phyloP scores from a whole-genome alignment of 805 yeast genomes.

The Zygosaccharomyces pseudorouxii region DNA sequence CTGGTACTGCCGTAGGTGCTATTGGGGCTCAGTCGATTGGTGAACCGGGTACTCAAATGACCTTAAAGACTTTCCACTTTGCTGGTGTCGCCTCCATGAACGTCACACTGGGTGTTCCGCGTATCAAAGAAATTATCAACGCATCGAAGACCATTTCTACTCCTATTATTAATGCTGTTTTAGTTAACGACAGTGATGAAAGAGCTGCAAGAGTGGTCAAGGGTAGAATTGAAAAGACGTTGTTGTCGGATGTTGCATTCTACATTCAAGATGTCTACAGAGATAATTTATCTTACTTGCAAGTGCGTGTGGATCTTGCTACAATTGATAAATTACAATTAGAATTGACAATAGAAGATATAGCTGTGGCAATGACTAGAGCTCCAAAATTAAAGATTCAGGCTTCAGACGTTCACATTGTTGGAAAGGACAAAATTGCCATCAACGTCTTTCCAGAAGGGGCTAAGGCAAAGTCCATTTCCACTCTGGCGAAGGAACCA shows the following conservation, averaged over 20 bases:
- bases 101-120: constrained; percentile 98
- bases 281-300: constrained; percentile 69
- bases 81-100: constrained; percentile 99
- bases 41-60: constrained; percentile 99
- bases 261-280: constrained; percentile 92
- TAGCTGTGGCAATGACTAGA: constrained; percentile 70
- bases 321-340: constrained; percentile 88
- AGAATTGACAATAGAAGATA: constrained; percentile 80
- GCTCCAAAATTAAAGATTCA: constrained; percentile 89
- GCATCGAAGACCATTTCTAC: constrained; percentile 94
- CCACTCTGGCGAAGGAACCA: constrained; percentile 40
- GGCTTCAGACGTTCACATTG: constrained; percentile 62
- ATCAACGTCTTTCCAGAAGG: constrained; percentile 52
- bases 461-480: constrained; percentile 39
- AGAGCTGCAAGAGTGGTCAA: constrained; percentile 98
- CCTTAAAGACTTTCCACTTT: constrained; percentile 92
- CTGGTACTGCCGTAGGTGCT: constrained; percentile 99
- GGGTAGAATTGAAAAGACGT: constrained; percentile 93
- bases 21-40: constrained; percentile 99
- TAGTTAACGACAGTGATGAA: constrained; percentile 91
- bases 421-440: constrained; percentile 61
- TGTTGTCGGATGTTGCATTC: constrained; percentile 77
- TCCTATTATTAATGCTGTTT: constrained; percentile 90
- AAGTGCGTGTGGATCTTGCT: constrained; percentile 73
- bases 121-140: constrained; percentile 96